Percentiles rank a stretch among this genome's conserved stretches.
These are phyloP conservation scores for Fonsecaea pugnacius DNA, from an alignment of 2,329 filamentous ascomycete species.

Conservation along the genomic window DNA sequence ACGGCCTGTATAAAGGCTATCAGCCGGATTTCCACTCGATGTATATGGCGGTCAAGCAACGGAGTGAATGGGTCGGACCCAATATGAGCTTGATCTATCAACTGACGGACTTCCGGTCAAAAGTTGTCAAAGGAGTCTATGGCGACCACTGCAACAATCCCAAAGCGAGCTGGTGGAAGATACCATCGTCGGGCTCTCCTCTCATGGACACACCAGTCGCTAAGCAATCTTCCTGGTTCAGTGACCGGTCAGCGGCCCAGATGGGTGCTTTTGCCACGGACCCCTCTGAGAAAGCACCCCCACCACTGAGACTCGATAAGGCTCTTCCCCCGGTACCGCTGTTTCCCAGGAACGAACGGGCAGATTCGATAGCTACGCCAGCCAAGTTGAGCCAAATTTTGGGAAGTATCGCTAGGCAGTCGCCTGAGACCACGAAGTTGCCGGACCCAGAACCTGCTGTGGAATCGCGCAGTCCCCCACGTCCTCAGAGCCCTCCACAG, in stretches of 20 bases:
- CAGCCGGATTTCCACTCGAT: conserved; percentile 67
- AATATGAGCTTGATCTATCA: conserved; percentile 74
- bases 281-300: conserved; percentile 3
- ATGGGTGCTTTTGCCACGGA: not conserved
- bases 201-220: conserved; percentile 28
- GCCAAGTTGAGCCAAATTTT: conserved; percentile 25
- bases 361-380: conserved; percentile 19
- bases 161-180: conserved; percentile 33
- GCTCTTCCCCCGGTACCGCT: conserved; percentile 37
- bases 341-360: conserved; percentile 28
- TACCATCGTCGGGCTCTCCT: conserved; percentile 13
- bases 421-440: conserved; percentile 5
- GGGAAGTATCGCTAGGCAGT: conserved; percentile 18
- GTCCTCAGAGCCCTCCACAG: conserved; percentile 9
- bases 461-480: conserved; percentile 11
- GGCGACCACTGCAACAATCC: conserved; percentile 28
- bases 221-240: conserved; percentile 20
- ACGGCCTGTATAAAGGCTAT: conserved; percentile 67
- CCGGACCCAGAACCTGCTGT: not conserved
- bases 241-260: conserved; percentile 9
- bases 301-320: conserved; percentile 29
- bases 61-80: conserved; percentile 69
- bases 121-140: conserved; percentile 43
- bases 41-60: conserved; percentile 66
- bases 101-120: conserved; percentile 64